phyloP scores from a whole-genome alignment of 805 yeast genomes.

The Kodamaea kakaduensis region DNA sequence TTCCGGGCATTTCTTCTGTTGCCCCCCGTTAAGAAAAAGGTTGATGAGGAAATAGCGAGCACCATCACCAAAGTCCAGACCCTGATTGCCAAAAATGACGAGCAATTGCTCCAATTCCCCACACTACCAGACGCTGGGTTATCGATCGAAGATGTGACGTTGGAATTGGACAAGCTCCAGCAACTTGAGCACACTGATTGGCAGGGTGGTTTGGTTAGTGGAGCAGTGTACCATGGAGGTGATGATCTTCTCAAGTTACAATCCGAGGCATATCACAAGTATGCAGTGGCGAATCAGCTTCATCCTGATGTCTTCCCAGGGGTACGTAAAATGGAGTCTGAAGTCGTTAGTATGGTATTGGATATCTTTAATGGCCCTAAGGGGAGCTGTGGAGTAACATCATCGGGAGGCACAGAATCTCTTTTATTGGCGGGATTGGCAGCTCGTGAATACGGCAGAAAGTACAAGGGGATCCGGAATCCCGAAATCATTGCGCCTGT shows the following conservation, averaged over 20 bases:
- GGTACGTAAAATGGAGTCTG: conserved; percentile 93
- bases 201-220: conserved; percentile 83
- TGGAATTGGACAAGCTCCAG: conserved; percentile 48
- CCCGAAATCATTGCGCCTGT: conserved; percentile 90
- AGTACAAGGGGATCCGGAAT: conserved; percentile 49
- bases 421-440: conserved; percentile 79
- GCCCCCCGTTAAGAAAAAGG: conserved; percentile 52
- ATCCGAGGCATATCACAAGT: conserved; percentile 68
- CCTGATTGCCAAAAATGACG: conserved; percentile 54
- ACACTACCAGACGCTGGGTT: conserved; percentile 62
- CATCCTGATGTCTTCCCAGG: conserved; percentile 98
- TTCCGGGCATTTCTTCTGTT: conserved; percentile 24
- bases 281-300: conserved; percentile 85
- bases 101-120: conserved; percentile 39
- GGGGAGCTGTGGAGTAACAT: conserved; percentile 61
- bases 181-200: conserved; percentile 67
- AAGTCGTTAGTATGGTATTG: conserved; percentile 88
- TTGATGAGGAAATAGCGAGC: conserved; percentile 55
- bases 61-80: conserved; percentile 50
- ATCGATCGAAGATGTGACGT: conserved; percentile 40
- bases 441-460: conserved; percentile 73
- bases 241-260: conserved; percentile 70
- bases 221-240: conserved; percentile 97
- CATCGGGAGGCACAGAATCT: conserved; percentile 96
- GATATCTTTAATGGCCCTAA: conserved; percentile 74